Percentiles rank a stretch among this genome's conserved stretches.
phyloP scores from a whole-genome alignment of 2,329 filamentous ascomycete genomes.

The Alternaria metachromatica region DNA sequence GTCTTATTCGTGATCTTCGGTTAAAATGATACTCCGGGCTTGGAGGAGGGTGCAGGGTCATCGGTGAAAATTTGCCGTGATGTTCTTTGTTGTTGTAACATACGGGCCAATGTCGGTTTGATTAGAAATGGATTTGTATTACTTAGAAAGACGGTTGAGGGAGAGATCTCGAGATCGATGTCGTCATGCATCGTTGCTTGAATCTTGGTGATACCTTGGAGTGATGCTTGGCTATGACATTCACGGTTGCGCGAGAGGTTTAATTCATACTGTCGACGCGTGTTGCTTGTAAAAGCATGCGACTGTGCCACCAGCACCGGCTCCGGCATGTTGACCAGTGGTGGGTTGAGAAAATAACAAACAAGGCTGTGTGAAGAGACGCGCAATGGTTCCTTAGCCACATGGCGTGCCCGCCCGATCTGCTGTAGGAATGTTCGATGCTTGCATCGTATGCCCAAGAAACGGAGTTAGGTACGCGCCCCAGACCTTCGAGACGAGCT shows the following conservation, averaged over 20 bases:
- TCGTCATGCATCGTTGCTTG: not conserved
- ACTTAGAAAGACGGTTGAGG: not conserved
- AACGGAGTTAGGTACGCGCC: slow-evolving; percentile 17
- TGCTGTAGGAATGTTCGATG: slow-evolving; percentile 26
- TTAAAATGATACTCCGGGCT: not conserved
- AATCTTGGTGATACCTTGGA: not conserved
- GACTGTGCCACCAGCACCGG: not conserved
- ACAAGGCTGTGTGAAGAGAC: slow-evolving; percentile 14
- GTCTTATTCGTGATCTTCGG: not conserved
- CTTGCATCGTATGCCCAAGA: slow-evolving; percentile 26
- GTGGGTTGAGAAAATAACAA: not conserved
- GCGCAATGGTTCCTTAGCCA: slow-evolving; percentile 22
- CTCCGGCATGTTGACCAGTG: not conserved
- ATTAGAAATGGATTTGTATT: not conserved
- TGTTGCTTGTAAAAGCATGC: not conserved
- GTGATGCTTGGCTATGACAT: not conserved
- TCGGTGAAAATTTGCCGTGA: not conserved
- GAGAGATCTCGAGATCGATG: not conserved
- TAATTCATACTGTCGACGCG: not conserved
- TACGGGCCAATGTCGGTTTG: not conserved
- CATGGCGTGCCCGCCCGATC: slow-evolving; percentile 20
- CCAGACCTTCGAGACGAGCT: slow-evolving; percentile 14
- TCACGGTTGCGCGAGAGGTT: not conserved
- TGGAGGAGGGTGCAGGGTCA: not conserved
- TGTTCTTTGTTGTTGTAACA: not conserved